These are phyloP conservation scores for Adansonia rubrostipa DNA, from an alignment of 441 rosid species.

Conservation along the genomic window DNA sequence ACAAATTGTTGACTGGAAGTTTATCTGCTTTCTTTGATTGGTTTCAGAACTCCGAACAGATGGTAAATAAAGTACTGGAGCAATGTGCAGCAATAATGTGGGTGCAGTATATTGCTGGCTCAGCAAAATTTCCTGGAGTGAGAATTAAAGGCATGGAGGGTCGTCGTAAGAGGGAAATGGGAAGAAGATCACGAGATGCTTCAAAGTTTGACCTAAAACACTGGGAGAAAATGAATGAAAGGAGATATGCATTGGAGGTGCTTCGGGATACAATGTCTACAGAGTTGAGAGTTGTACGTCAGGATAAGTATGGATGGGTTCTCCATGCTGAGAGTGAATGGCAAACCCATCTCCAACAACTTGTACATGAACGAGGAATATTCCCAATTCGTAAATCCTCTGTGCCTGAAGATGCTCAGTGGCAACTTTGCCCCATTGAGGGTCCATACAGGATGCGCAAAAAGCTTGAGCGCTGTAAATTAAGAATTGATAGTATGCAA, in stretches of 20 bases:
- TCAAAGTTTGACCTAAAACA: slow-evolving; percentile 84
- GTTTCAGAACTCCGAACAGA: slow-evolving; percentile 83
- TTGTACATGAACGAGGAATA: slow-evolving; percentile 98
- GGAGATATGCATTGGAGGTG: slow-evolving; percentile 96
- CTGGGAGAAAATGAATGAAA: slow-evolving; percentile 95
- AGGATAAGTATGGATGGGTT: slow-evolving; percentile 99
- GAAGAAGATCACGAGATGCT: slow-evolving; percentile 86
- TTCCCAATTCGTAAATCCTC: slow-evolving; percentile 78
- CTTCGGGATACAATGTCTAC: slow-evolving; percentile 99
- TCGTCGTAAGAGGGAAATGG: slow-evolving; percentile 95
- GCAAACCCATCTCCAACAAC: slow-evolving; percentile 99
- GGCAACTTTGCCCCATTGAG: slow-evolving; percentile 99
- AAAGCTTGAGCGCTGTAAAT: slow-evolving; percentile 92
- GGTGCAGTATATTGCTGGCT: slow-evolving; percentile 96
- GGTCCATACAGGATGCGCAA: slow-evolving; percentile 99
- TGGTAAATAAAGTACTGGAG: slow-evolving; percentile 85
- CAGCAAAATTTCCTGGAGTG: slow-evolving; percentile 98
- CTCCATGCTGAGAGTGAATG: slow-evolving; percentile 99
- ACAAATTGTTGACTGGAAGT: slow-evolving; percentile 86
- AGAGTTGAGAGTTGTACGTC: slow-evolving; percentile 99
- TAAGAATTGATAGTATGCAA: slow-evolving; percentile 85
- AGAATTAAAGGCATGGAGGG: slow-evolving; percentile 96
- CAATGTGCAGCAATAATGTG: slow-evolving; percentile 99
- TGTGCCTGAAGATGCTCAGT: slow-evolving; percentile 71
- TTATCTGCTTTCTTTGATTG: slow-evolving; percentile 82